Conservation (phyloP, 306 rosid genomes). For the Prunus campanulata region DNA sequence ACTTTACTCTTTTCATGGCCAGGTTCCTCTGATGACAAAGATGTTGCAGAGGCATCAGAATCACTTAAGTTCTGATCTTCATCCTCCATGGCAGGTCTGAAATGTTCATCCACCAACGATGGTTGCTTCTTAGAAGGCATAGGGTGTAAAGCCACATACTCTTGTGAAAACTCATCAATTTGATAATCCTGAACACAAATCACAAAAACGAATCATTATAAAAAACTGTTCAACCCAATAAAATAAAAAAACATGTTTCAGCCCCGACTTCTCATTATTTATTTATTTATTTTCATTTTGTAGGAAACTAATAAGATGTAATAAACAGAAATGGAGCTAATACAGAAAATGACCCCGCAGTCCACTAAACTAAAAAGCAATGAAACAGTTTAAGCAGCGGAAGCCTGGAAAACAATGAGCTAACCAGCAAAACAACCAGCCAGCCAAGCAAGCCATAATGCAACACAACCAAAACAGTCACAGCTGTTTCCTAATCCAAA, state of each 20-base stretch:
- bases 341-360: background rate
- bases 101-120: constrained; percentile 74
- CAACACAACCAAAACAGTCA: background rate
- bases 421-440: background rate
- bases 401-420: background rate
- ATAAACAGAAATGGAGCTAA: background rate
- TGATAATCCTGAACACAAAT: constrained; percentile 57
- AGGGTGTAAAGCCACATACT: constrained; percentile 83
- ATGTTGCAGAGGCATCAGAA: constrained; percentile 45
- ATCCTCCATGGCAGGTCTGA: constrained; percentile 65
- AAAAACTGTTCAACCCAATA: background rate
- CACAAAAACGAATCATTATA: constrained; percentile 11
- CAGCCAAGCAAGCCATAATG: background rate
- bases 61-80: constrained; percentile 49
- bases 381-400: background rate
- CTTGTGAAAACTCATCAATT: constrained; percentile 64
- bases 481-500: too few species aligned
- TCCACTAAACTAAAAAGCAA: background rate
- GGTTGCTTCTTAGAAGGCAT: constrained; percentile 71
- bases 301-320: background rate
- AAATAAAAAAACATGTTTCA: background rate
- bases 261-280: background rate
- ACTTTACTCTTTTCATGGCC: constrained; percentile 1
- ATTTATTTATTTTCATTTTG: background rate
- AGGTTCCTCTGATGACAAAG: constrained; percentile 42